Evolutionary conservation across 139 green algal genomes (phyloP).

Genomic region (Tetradesmus lagerheimii): DNA sequence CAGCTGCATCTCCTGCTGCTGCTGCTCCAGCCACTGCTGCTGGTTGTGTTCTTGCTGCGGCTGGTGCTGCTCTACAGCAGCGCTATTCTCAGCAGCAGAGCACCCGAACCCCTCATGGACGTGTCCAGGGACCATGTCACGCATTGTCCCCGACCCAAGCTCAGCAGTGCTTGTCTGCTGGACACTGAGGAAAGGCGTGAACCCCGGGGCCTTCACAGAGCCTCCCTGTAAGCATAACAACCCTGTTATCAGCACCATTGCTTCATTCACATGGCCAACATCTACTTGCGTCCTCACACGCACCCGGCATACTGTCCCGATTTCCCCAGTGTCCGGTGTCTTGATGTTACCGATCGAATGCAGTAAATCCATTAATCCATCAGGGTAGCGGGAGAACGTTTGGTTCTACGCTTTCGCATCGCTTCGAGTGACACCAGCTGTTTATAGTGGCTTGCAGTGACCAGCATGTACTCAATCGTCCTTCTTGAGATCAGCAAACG

Average conservation of each 20-base stretch:
- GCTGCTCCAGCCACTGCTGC: background rate
- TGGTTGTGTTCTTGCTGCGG: background rate
- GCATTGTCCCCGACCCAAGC: background rate
- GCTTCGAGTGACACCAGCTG: background rate
- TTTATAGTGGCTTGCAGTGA: background rate
- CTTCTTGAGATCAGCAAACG: too few species aligned
- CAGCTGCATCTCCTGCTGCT: background rate
- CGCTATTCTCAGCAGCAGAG: background rate
- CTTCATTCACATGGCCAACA: background rate
- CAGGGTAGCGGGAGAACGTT: too few species aligned
- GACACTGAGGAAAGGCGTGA: background rate
- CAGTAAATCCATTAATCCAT: background rate
- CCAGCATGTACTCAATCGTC: too few species aligned
- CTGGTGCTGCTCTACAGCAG: background rate
- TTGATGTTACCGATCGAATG: background rate
- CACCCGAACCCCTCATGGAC: background rate
- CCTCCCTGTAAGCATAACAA: background rate
- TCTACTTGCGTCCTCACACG: background rate
- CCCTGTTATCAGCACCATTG: background rate
- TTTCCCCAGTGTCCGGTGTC: background rate
- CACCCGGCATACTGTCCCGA: background rate
- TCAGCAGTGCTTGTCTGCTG: background rate
- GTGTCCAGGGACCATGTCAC: background rate
- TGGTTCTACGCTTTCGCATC: background rate
- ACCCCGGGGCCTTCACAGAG: background rate